Conservation (phyloP, 2,329 filamentous ascomycete species). For the Cladosporium sp. region DNA sequence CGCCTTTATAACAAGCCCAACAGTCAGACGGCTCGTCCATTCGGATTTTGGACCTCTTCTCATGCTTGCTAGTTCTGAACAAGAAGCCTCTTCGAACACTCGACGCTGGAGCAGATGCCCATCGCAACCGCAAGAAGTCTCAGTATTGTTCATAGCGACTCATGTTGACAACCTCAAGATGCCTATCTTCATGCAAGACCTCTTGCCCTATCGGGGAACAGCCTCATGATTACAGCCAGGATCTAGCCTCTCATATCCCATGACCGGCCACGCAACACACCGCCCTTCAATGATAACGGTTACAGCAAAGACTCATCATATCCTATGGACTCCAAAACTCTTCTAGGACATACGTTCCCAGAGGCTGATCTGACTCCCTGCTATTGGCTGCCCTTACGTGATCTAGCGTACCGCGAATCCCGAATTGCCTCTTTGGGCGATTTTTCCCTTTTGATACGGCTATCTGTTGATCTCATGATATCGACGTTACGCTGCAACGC, state of each 20-base stretch:
- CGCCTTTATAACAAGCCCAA: neutral
- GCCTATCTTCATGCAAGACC: neutral
- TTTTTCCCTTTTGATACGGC: slow-evolving; percentile 16
- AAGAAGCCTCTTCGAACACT: neutral
- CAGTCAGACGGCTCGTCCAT: too few species aligned
- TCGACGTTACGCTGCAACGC: slow-evolving; percentile 7
- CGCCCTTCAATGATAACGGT: neutral
- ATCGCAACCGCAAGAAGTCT: neutral
- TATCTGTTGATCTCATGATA: slow-evolving; percentile 21
- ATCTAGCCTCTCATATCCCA: neutral
- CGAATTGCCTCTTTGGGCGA: slow-evolving; percentile 17
- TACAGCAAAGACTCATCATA: slow-evolving; percentile 9
- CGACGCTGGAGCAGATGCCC: neutral
- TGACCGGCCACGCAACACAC: neutral
- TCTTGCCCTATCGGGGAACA: neutral
- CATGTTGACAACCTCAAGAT: neutral
- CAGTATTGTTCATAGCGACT: neutral
- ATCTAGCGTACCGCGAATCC: slow-evolving; percentile 11
- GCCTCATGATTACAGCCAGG: neutral
- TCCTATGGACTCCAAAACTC: slow-evolving; percentile 20
- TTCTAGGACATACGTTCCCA: slow-evolving; percentile 20
- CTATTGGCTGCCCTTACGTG: slow-evolving; percentile 13
- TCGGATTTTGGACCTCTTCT: neutral
- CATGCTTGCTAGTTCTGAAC: neutral
- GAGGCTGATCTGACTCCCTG: slow-evolving; percentile 7